phyloP scores from a whole-genome alignment of 768 basidiomycete species.

The Boletus tomentosulus region DNA sequence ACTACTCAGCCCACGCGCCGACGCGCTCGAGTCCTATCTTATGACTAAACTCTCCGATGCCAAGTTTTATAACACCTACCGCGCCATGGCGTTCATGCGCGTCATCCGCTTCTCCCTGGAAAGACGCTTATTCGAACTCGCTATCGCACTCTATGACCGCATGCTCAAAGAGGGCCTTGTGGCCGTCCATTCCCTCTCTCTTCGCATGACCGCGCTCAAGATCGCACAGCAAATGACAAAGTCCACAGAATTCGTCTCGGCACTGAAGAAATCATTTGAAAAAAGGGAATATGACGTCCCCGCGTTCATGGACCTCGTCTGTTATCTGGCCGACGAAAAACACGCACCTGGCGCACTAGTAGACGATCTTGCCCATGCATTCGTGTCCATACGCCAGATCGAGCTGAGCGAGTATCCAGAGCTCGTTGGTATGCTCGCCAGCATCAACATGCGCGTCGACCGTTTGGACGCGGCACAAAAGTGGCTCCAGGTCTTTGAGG shows the following conservation, averaged over 20 bases:
- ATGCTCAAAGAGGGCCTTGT: constrained; percentile 41
- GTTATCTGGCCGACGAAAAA: constrained; percentile 16
- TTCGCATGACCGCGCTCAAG: constrained; percentile 38
- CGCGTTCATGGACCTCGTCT: constrained; percentile 27
- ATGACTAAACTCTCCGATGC: constrained; percentile 20
- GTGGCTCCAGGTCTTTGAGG: constrained; percentile 28
- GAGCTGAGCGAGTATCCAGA: constrained; percentile 27
- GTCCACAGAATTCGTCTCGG: background rate
- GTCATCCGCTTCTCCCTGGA: constrained; percentile 41
- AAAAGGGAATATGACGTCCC: constrained; percentile 15
- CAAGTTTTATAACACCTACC: constrained; percentile 28
- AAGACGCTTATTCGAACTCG: constrained; percentile 34
- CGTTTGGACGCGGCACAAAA: constrained; percentile 27
- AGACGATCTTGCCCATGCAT: constrained; percentile 21
- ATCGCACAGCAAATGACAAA: constrained; percentile 13
- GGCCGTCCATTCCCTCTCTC: constrained; percentile 35
- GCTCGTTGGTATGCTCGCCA: constrained; percentile 36
- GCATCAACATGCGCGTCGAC: constrained; percentile 33
- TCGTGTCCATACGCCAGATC: constrained; percentile 14
- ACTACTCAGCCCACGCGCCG: constrained; percentile 17
- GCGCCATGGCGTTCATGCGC: constrained; percentile 33
- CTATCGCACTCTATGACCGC: constrained; percentile 37
- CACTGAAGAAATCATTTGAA: constrained; percentile 15
- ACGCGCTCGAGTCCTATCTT: constrained; percentile 20
- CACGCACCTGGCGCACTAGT: constrained; percentile 12